Percentiles rank a stretch among this genome's conserved stretches.
These are phyloP conservation scores for Tuber borchii DNA, from an alignment of 495 filamentous ascomycete species.

Conservation along the genomic window DNA sequence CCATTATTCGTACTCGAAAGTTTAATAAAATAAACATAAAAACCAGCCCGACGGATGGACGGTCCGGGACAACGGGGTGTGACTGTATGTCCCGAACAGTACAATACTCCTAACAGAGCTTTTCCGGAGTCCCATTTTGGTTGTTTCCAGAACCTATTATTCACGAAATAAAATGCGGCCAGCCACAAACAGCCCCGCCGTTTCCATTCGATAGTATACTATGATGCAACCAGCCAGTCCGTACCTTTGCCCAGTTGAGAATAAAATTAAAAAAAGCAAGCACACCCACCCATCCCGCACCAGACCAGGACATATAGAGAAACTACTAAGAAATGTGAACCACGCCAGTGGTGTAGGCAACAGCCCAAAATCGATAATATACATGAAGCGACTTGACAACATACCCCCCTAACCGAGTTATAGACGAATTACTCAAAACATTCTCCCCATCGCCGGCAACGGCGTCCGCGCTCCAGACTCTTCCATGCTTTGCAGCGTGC, in stretches of 20 bases:
- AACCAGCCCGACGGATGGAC: too few species aligned
- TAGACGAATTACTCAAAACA: not conserved
- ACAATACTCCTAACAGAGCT: too few species aligned
- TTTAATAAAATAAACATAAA: too few species aligned
- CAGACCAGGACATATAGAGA: not conserved
- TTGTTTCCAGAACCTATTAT: not conserved
- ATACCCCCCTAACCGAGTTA: not conserved
- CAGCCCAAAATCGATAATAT: not conserved
- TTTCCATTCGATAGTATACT: not conserved
- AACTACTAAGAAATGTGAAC: not conserved
- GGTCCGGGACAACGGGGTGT: too few species aligned
- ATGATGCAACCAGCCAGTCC: not conserved
- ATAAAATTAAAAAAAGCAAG: not conserved
- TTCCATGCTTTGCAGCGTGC: not conserved
- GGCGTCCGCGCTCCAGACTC: not conserved
- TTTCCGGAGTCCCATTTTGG: too few species aligned
- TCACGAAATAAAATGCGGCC: not conserved
- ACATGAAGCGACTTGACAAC: not conserved
- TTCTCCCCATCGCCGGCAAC: not conserved
- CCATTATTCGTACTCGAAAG: too few species aligned
- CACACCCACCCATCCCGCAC: not conserved
- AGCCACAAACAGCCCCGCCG: not conserved
- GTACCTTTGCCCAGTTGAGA: not conserved
- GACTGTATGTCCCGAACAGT: too few species aligned
- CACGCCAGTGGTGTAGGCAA: not conserved